Evolutionary conservation across 1,139 yeast genomes (phyloP), one percentile per base, ranked within the genome.

Genomic region (Yamadazyma triangularis): DNA sequence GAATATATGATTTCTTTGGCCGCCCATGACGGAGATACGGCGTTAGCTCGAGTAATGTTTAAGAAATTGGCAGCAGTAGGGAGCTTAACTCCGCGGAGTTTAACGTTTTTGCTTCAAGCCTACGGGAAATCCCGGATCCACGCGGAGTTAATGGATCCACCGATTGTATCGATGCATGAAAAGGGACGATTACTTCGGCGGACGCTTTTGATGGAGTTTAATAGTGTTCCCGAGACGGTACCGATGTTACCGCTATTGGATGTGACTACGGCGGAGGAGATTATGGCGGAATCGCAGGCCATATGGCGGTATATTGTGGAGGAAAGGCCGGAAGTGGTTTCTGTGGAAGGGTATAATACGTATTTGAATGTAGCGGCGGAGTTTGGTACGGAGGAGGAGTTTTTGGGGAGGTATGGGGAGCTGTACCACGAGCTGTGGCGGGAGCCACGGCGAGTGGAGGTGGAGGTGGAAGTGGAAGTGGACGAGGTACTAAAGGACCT

Each of bases 221-320:
- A 7, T 18, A 9, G 20, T 18, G n/a, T n/a, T n/a, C n/a, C n/a
- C n/a, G n/a, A n/a, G n/a, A 36, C 49, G 26, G 47, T 60, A 8
- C 96, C 96, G 2, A 66, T 87, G 39, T 58, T 88, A 27, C 96
- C 96, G 0, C 36, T 69, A 1, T 48, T 60, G 2, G 66, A 65
- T 20, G 52, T 81, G 9, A 45, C 52, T 1, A 54, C 60, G 4
- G 43, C 51, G 4, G 39, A 45, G 2, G 77, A 78, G 39, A 60
- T 85, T 1, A 38, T 84, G 30, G 79, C 83, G 0, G 97, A 89
- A 56, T 77, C 93, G 0, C 69, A 77, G 34, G 97, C 97, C 0
- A 37, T 89, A 8, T 77, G 93, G 79, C 72, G 72, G 3, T 80
- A 71, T 46, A 56, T 74, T 9, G 40, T 72, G 11, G 50, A 67